Conservation (phyloP, 352 stramenopile species). For the Pythium rhizo-oryzae region DNA sequence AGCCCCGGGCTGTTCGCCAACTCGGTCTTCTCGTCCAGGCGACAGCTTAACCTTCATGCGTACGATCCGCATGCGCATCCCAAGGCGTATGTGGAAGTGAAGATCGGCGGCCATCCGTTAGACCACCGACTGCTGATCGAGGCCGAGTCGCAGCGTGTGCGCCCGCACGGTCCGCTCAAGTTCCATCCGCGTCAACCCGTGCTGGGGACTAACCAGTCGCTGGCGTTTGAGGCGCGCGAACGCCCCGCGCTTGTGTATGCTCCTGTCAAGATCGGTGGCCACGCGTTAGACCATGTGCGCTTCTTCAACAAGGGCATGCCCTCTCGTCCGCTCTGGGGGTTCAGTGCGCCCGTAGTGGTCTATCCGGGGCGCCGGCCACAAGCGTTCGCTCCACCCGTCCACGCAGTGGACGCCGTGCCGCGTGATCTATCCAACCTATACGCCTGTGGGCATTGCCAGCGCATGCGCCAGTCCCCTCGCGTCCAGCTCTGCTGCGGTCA, state of each 20-base stretch:
- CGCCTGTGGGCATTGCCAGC: conserved; percentile 58
- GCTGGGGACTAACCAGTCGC: conserved; percentile 34
- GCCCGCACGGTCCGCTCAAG: conserved; percentile 23
- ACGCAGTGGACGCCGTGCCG: background rate
- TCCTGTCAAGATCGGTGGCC: conserved; percentile 76
- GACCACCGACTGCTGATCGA: conserved; percentile 58
- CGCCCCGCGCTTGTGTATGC: conserved; percentile 56
- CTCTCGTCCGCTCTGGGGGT: conserved; percentile 63
- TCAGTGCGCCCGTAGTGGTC: conserved; percentile 1
- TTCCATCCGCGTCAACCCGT: background rate
- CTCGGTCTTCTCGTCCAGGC: conserved; percentile 21
- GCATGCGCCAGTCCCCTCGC: conserved; percentile 52
- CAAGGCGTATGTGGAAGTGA: conserved; percentile 59
- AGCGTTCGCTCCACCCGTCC: background rate
- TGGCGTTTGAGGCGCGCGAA: conserved; percentile 39
- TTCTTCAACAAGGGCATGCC: conserved; percentile 63
- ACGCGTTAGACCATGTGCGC: conserved; percentile 76
- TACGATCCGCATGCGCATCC: conserved; percentile 37
- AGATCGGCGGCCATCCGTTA: conserved; percentile 71
- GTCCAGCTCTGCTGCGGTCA: conserved; percentile 75
- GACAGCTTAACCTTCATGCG: conserved; percentile 60
- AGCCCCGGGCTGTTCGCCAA: background rate
- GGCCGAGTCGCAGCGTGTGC: conserved; percentile 13
- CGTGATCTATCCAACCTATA: conserved; percentile 46
- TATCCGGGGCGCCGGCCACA: conserved; percentile 4